Evolutionary conservation across 192 early-diverging fungal species (phyloP), one percentile per base, ranked within the genome.

Genomic region (Tieghemiomyces parasiticus): DNA sequence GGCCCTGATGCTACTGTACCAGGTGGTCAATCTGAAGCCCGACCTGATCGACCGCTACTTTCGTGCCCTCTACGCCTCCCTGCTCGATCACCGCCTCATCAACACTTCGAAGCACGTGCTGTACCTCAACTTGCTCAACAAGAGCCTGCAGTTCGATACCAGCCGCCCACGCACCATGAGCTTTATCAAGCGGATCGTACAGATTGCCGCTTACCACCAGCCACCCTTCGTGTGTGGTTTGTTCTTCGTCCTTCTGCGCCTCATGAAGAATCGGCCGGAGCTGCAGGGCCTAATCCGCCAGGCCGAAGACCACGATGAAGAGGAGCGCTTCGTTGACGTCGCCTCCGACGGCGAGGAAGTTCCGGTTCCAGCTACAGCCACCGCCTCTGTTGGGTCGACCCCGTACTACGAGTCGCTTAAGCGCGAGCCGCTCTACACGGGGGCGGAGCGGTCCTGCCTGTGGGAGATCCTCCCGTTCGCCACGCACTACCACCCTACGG

Each of bases 91-190:
- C 28, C 81, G 93, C 28, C 67, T 96, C 22, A 59, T 78, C 28
- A 65, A 71, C 35, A 76, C 84, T 14, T 91, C 89, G 20, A 92
- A 93, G 71, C 92, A 93, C 61, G 88, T 91, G 25, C 81, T 93
- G 77, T 96, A 91, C 67, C 78, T 96, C 48, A 98, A 98, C 66
- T 72, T 98, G 20, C 70, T 98, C 4, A 93, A 78, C 77, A 80
- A 85, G 49, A 84, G 91, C 22, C 69, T 98, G 4, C 84, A 81
- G 61, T 72, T 80, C 35, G 95, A 98, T 65, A 62, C 70, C 4
- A 74, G 76, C 51, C 65, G 78, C 19, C 62, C 70, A 8, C 76
- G 93, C 16, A 74, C 87, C 25, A 79, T 83, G 68, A 82, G 92
- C 4, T 96, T 96, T 76, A 69, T 94, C 10, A 95, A 94, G 74